Evolutionary conservation across 371 early-diverging fungal species (phyloP).

Genomic region (Haplosporangium sp.): DNA sequence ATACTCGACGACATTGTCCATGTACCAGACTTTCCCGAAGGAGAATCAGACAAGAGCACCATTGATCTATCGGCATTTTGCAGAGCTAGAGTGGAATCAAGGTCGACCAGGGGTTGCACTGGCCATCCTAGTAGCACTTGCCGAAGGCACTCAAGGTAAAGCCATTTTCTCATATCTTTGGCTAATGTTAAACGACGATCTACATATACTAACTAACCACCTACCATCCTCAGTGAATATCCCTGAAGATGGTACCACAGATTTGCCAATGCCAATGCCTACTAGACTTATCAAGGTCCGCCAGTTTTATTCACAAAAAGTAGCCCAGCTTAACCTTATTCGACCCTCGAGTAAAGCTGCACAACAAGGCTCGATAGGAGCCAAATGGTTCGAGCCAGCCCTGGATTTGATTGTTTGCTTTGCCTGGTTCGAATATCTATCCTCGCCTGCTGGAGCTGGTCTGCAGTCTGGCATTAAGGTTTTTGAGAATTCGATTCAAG

Average conservation of each 20-base stretch:
- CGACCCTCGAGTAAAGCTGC: slow-evolving; percentile 50
- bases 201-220: neutral
- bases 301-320: slow-evolving; percentile 33
- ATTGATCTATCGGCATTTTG: slow-evolving; percentile 65
- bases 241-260: slow-evolving; percentile 18
- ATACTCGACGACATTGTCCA: slow-evolving; percentile 67
- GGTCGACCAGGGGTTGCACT: slow-evolving; percentile 62
- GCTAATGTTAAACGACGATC: neutral
- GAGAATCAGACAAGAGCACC: slow-evolving; percentile 59
- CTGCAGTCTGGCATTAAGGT: slow-evolving; percentile 62
- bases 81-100: slow-evolving; percentile 68
- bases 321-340: slow-evolving; percentile 42
- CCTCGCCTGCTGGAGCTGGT: slow-evolving; percentile 17
- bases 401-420: slow-evolving; percentile 60
- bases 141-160: slow-evolving; percentile 26
- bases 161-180: neutral
- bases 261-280: slow-evolving; percentile 39
- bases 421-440: slow-evolving; percentile 70
- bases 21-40: slow-evolving; percentile 61
- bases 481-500: slow-evolving; percentile 62
- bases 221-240: neutral
- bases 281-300: slow-evolving; percentile 61
- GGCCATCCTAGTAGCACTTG: slow-evolving; percentile 60
- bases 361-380: slow-evolving; percentile 37
- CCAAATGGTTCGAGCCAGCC: slow-evolving; percentile 50